Evolutionary conservation across 1,284 basidiomycete species (phyloP).

Genomic region (Xerocomus cyaneibrunnescens): DNA sequence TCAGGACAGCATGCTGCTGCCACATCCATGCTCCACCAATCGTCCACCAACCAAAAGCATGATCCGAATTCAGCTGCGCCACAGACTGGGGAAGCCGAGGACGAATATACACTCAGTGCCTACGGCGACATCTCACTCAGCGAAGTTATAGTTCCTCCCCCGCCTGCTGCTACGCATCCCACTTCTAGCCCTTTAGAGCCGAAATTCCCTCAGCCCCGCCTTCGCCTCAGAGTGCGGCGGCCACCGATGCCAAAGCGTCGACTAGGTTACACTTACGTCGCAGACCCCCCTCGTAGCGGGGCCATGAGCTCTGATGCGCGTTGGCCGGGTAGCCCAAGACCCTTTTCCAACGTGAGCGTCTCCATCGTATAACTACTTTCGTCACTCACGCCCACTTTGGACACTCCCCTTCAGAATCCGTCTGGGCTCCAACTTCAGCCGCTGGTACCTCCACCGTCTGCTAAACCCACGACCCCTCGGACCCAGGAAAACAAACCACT

Average conservation of each 20-base stretch:
- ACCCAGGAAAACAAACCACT: background rate
- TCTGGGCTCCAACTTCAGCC: conserved; percentile 21
- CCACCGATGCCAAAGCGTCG: conserved; percentile 31
- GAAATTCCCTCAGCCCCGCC: conserved; percentile 10
- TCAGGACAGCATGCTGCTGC: background rate
- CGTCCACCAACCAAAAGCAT: background rate
- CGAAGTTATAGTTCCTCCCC: conserved; percentile 15
- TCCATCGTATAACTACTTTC: background rate
- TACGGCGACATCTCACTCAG: conserved; percentile 29
- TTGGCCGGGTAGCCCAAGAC: conserved; percentile 19
- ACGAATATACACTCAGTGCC: conserved; percentile 30
- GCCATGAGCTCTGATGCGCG: conserved; percentile 1
- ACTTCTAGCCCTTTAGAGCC: background rate
- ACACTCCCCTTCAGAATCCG: conserved; percentile 1
- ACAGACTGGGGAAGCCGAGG: conserved; percentile 15
- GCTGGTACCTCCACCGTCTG: conserved; percentile 4
- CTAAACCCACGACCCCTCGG: background rate
- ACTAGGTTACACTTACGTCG: conserved; percentile 3
- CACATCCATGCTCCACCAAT: background rate
- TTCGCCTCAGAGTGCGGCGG: conserved; percentile 27
- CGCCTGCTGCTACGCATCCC: background rate
- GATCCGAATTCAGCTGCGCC: background rate
- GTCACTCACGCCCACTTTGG: background rate
- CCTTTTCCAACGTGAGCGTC: conserved; percentile 15
- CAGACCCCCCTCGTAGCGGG: conserved; percentile 2